These are phyloP conservation scores for Fusarium sp. DNA, from an alignment of 2,329 filamentous ascomycete species.

Conservation along the genomic window DNA sequence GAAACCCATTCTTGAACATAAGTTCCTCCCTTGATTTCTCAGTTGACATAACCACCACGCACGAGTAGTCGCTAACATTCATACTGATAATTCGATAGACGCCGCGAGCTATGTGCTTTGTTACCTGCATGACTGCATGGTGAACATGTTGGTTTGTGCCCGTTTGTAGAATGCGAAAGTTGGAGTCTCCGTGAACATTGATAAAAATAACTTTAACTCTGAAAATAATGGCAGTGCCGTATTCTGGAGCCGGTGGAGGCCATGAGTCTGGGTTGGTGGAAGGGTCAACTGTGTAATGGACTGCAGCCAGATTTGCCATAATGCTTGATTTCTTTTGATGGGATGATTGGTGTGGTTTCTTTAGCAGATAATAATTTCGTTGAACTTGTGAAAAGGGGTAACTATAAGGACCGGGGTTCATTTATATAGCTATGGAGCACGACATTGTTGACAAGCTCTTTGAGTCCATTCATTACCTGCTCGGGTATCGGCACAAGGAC, in stretches of 20 bases:
- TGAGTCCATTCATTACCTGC: too few species aligned
- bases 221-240: not conserved
- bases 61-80: not conserved
- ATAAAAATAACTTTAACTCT: not conserved
- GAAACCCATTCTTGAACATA: not conserved
- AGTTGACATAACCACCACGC: not conserved
- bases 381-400: too few species aligned
- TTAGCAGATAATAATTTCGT: too few species aligned
- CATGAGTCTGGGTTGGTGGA: not conserved
- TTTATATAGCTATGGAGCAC: too few species aligned
- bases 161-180: not conserved
- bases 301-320: not conserved
- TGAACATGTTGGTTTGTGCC: slow-evolving; percentile 12
- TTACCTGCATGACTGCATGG: not conserved
- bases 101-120: not conserved
- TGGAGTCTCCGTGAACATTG: not conserved
- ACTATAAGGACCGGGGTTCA: too few species aligned
- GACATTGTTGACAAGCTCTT: too few species aligned
- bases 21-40: not conserved
- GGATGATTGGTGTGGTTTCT: too few species aligned
- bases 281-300: slow-evolving; percentile 9
- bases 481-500: too few species aligned
- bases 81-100: slow-evolving; percentile 1
- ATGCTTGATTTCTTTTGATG: not conserved
- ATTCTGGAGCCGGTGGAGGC: not conserved